Conservation (phyloP, 495 filamentous ascomycete species). For the Neurospora sp. region DNA sequence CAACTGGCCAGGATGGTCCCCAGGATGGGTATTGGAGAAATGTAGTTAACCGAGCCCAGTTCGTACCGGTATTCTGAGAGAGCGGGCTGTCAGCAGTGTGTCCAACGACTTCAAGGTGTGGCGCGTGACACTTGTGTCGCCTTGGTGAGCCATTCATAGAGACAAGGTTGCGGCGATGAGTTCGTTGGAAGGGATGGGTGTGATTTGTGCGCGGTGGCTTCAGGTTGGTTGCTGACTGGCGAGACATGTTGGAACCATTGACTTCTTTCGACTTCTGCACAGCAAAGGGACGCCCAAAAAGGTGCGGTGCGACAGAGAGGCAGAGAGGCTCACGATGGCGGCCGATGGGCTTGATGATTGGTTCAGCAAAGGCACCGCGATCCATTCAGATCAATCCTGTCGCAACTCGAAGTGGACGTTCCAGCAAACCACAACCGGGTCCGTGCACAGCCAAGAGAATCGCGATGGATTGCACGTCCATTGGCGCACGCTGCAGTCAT, state of each 20-base stretch:
- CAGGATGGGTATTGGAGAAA: not conserved
- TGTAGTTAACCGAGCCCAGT: not conserved
- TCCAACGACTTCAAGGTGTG: not conserved
- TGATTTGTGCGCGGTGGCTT: not conserved
- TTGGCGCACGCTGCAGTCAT: not conserved
- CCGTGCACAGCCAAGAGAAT: not conserved
- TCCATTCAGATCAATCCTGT: not conserved
- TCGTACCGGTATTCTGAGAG: not conserved
- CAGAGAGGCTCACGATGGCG: not conserved
- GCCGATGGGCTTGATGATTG: not conserved
- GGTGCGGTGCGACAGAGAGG: not conserved
- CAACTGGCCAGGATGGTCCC: not conserved
- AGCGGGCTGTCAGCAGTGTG: not conserved
- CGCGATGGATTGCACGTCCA: not conserved
- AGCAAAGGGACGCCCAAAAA: not conserved
- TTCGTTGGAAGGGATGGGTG: not conserved
- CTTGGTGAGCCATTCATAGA: not conserved
- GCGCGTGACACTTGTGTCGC: not conserved
- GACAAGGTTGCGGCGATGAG: not conserved
- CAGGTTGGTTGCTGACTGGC: not conserved
- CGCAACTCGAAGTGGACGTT: not conserved
- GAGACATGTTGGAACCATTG: not conserved
- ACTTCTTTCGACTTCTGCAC: not conserved
- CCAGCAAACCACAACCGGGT: not conserved
- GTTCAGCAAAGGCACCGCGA: not conserved